Conservation (phyloP, 2,329 filamentous ascomycete species). For the Cladophialophora bantiana region DNA sequence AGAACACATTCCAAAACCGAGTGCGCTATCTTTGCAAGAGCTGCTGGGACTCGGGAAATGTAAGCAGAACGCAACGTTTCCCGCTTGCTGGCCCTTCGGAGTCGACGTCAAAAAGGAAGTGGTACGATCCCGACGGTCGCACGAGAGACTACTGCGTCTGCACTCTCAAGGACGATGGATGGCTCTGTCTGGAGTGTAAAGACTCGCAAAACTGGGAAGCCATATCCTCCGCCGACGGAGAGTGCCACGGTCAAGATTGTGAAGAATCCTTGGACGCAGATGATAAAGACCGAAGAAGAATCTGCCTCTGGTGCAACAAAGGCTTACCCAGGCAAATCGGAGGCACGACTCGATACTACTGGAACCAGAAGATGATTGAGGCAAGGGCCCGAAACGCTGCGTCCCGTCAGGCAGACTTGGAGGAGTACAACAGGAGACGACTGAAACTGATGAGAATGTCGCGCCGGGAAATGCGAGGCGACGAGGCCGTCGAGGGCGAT, state of each 20-base stretch:
- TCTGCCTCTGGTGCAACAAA: constrained; percentile 46
- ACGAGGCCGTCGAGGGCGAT: constrained; percentile 36
- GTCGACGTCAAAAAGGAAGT: constrained; percentile 16
- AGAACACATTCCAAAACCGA: constrained; percentile 44
- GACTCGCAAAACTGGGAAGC: constrained; percentile 42
- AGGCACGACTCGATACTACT: constrained; percentile 37
- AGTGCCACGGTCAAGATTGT: constrained; percentile 43
- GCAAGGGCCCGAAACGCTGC: constrained; percentile 36
- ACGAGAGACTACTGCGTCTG: constrained; percentile 42
- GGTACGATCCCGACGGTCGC: constrained; percentile 31
- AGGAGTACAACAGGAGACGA: constrained; percentile 38
- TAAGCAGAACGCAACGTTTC: constrained; percentile 39
- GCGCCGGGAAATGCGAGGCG: constrained; percentile 39
- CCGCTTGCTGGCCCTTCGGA: constrained; percentile 28
- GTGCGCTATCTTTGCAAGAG: constrained; percentile 42
- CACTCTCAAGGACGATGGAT: constrained; percentile 41
- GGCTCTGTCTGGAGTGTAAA: constrained; percentile 43
- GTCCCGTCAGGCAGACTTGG: constrained; percentile 37
- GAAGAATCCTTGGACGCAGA: constrained; percentile 36
- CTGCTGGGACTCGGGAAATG: constrained; percentile 43
- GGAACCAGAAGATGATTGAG: constrained; percentile 40
- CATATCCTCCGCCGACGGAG: constrained; percentile 22
- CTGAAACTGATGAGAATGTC: constrained; percentile 36
- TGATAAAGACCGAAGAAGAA: constrained; percentile 41
- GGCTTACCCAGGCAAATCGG: constrained; percentile 38